Evolutionary conservation across 164 flowering plant species (phyloP), one percentile per base, ranked within the genome.

Genomic region (Echeveria elegans): DNA sequence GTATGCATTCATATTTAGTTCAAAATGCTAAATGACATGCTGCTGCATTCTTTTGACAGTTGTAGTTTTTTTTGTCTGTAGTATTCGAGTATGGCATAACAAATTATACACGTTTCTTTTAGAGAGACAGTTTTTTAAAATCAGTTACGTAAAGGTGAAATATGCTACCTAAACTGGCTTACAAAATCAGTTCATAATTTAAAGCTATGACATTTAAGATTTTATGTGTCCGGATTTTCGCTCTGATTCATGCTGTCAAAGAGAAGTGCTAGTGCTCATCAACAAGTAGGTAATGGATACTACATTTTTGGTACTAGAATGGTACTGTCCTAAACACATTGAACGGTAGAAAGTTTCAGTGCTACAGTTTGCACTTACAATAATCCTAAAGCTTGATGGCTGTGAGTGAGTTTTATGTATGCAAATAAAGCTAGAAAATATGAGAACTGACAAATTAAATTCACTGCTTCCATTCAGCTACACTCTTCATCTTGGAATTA

Each of bases 1-100:
- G 99, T 94, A 81, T 63, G 63, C 6, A 9, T 47, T 9, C 77
- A 36, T 53, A 21, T 65, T 14, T 29, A 14, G 32, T 56, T 53
- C 24, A 48, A 19, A 8, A 52, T 26, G 6, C 32, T 23, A 23
- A 14, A 23, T 23, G 9, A 50, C 28, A n/a, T 47, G 5, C 52
- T 47, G 19, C 4, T 5, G 24, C 26, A 9, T n/a, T 50, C 26
- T 50, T 21, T n/a, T n/a, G n/a, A n/a, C n/a, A n/a, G n/a, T n/a
- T n/a, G n/a, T n/a, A n/a, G n/a, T n/a, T n/a, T n/a, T n/a, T n/a
- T n/a, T n/a, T n/a, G n/a, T n/a, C n/a, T n/a, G n/a, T n/a, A n/a
- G n/a, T n/a, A 47, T 47, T 47, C 23, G 6, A 47, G 52, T 47
- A 47, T 21, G 4, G n/a, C n/a, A 15, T 47, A 47, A 47, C n/a